Evolutionary conservation across 2,329 filamentous ascomycete genomes (phyloP), one percentile per base, ranked within the genome.

Genomic region (Beauveria scarabaeidicola): DNA sequence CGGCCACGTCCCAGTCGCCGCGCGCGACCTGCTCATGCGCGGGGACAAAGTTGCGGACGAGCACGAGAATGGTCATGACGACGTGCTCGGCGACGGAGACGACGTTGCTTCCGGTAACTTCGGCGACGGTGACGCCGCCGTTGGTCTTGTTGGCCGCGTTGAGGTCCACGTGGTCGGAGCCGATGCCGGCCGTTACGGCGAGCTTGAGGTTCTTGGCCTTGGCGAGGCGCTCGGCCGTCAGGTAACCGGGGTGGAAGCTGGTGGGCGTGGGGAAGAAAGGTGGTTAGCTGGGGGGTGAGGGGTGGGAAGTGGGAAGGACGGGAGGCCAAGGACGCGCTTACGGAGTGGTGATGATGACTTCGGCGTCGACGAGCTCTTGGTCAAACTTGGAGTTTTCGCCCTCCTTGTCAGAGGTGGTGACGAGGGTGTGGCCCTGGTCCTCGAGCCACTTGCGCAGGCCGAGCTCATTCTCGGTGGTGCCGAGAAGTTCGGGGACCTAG

Each of bases 161-260:
- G 64, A 97, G 85, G 79, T 99, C 94, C 73, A 99, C 90, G 77
- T 99, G 94, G 80, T 99, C 94, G 56, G 93, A 97, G 67, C 94
- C 94, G 72, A 99, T 96, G 81, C 94, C 94, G 69, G 94, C 94
- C 55, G 94, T 99, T 75, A 99, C 79, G 74, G 93, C 93, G 63
- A 99, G 81, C 86, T 97, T 97, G 71, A 99, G 89, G 61, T 99
- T 97, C 89, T 97, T 97, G 67, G 94, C 94, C 81, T 94, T 96
- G 70, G 91, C 91, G 60, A 99, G 86, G 72, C 94, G 92, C 81
- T 97, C 93, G 58, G 90, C 91, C 53, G 90, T 97, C 61, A 99
- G 88, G 82, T 99, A 99, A 65, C 93, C 94, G 58, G 93, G 93
- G 82, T 97, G 93, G 88, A 97, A 97, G 73, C 90, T 95, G 68